Base-by-base conservation (phyloP, 306 rosid genomes). In the Cicer pinnatifidum region DNA sequence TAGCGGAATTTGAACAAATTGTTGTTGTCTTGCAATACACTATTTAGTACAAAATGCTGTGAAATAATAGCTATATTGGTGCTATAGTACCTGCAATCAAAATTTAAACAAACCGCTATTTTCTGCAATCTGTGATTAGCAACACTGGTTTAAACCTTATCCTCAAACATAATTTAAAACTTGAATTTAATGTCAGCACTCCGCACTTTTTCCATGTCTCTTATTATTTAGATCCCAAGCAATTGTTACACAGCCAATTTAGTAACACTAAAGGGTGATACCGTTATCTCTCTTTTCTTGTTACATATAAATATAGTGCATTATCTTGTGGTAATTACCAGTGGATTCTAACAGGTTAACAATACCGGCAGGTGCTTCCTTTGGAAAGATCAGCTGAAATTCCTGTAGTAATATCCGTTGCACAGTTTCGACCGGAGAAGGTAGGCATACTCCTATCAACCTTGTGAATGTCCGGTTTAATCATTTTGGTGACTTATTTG, bases 391-490 rank as follows among this genome's bases (percentile, higher is more conserved):
- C 87, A 50, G 50, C 75, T 50, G 83, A 77, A 64, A 75, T 75
- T 51, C 89, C 90, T 19, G 69, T 85, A 58, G 73, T 94, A 68
- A 81, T 94, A 80, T 94, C 97, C 4, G 96, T 94, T 83, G 97
- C 98, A 79, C 97, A 94, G 82, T 94, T 94, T 86, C 96, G 93
- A 75, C 96, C 97, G 1, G 99, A 91, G 89, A 91, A 94, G 99
- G 97, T 94, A 88, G 78, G 95, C 78, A 82, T 78, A 71, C 76
- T 82, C 75, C 37, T 58, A 72, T 77, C 82, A 84, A 78, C 77
- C 84, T 90, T 86, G 67, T 77, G 72, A 86, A 71, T 67, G 61
- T 78, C 81, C 83, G 89, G 75, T 82, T 86, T 80, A 76, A 47
- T 69, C 45, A 23, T 71, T 78, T 65, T 73, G 70, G 48, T 16